Evolutionary conservation across 345 rosid genomes (phyloP), one percentile per base, ranked within the genome.

Genomic region (Corymbia maculata): DNA sequence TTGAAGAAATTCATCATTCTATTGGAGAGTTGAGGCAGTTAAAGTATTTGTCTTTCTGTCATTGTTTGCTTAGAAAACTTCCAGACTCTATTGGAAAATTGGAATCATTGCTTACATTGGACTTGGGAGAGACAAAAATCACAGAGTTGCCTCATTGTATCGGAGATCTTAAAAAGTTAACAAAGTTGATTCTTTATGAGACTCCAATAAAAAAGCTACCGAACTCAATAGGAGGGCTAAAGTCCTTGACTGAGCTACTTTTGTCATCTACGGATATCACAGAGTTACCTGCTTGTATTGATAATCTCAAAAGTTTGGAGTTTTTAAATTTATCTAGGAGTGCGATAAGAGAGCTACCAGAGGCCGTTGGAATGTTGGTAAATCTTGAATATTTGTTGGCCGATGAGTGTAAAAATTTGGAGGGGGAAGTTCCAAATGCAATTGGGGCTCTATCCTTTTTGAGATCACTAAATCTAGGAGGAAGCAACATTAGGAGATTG

Each of bases 381-480:
- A 66, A 1, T 66, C 79, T 66, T 30, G 15, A 4, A 2, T 0
- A 7, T 14, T 66, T 66, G 44, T 0, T 3, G 7, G 79, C 22
- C 22, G 30, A 0, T 0, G 0, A 0, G 6, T 57, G 64, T 57
- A 0, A 0, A 24, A 24, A 57, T 24, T 3, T 57, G 64, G 64
- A 24, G 6, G 26, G 1, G 0, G 59, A 8, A 55, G 7, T 55
- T 55, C 59, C 59, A 55, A 55, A 55, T 55, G 59, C 8, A 55
- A 21, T 55, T 21, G 26, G 26, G 59, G 59, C 26, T 1, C 59
- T 55, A 21, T 55, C 59, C 26, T 0, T 55, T 53, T 53, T 53
- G 8, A 8, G 11, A 24, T 7, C 0, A 0, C 4, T 53, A 19
- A 0, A 0, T 53, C 59, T 53, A 53, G 0, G 59, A 4, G 3